These are phyloP conservation scores for Novymonas esmeraldas DNA, from an alignment of 208 protist species.

Conservation along the genomic window DNA sequence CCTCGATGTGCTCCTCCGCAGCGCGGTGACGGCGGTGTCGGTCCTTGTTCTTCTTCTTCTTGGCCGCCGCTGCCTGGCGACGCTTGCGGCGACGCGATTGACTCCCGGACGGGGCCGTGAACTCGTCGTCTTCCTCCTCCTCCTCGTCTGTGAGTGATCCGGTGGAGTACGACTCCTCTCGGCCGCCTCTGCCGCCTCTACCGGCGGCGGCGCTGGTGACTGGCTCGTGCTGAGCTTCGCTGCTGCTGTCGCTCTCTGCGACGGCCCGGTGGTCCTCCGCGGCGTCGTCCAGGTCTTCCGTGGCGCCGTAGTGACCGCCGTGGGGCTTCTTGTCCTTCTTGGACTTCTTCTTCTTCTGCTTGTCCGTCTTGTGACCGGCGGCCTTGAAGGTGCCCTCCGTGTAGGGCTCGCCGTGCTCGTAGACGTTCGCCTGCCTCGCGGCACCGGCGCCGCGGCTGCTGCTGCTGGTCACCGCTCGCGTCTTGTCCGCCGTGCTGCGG, in stretches of 20 bases:
- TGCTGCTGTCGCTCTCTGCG: conserved; percentile 14
- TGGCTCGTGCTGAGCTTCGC: conserved; percentile 31
- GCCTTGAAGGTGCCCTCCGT: conserved; percentile 38
- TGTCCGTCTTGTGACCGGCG: not conserved
- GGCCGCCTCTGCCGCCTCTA: conserved; percentile 6
- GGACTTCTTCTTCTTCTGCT: not conserved
- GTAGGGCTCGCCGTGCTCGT: conserved; percentile 33
- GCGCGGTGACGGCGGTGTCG: conserved; percentile 2
- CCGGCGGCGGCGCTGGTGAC: conserved; percentile 28
- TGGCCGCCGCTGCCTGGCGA: not conserved
- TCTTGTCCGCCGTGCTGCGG: not conserved
- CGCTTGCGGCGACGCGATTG: conserved; percentile 18
- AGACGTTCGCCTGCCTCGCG: conserved; percentile 3
- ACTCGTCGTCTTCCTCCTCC: conserved; percentile 22
- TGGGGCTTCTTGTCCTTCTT: conserved; percentile 7
- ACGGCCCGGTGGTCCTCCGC: not conserved
- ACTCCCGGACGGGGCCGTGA: conserved; percentile 23
- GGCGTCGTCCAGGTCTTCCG: conserved; percentile 13
- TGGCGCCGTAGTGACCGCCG: conserved; percentile 19
- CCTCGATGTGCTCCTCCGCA: not conserved
- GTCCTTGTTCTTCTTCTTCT: conserved; percentile 9
- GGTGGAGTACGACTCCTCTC: not conserved
- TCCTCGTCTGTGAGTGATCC: not conserved
- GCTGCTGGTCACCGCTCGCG: not conserved
- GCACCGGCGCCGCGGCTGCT: not conserved